These are phyloP conservation scores for Domatiomyces catenatus DNA, from an alignment of 2,329 filamentous ascomycete species.

Conservation along the genomic window DNA sequence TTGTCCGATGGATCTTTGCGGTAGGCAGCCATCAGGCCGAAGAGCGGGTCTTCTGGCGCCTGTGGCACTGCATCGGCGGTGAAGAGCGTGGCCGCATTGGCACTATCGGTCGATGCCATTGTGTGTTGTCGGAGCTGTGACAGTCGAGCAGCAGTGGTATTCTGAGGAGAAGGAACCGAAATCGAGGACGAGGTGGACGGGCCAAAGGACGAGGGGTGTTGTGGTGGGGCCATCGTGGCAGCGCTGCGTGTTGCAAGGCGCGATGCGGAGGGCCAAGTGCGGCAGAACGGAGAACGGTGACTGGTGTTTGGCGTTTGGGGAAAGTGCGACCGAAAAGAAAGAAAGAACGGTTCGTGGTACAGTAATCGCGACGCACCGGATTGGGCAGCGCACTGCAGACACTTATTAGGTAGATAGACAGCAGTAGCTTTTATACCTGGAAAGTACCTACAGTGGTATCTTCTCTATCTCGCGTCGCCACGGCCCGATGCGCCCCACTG, in stretches of 20 bases:
- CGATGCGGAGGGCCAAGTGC: neutral
- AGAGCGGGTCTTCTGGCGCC: slow-evolving; percentile 88
- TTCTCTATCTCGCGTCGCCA: neutral
- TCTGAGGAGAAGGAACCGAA: slow-evolving; percentile 24
- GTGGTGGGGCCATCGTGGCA: slow-evolving; percentile 3
- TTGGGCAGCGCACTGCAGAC: neutral
- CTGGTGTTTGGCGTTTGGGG: neutral
- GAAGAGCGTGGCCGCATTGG: slow-evolving; percentile 50
- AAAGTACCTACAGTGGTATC: neutral
- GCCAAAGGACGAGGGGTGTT: slow-evolving; percentile 2
- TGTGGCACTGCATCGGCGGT: slow-evolving; percentile 63
- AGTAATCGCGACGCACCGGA: neutral
- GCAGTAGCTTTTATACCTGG: neutral
- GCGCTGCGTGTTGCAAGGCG: too few relatives aligned
- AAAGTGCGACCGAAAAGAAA: neutral
- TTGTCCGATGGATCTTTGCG: slow-evolving; percentile 57
- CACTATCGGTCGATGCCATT: slow-evolving; percentile 12
- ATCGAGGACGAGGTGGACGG: slow-evolving; percentile 1
- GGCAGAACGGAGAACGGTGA: neutral
- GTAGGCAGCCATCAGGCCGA: slow-evolving; percentile 80
- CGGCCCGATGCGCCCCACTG: neutral
- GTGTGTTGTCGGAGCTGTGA: slow-evolving; percentile 51
- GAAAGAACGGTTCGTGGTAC: neutral
- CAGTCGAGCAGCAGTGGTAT: slow-evolving; percentile 31
- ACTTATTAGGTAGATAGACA: neutral